These are phyloP conservation scores for Rhodotorula paludigena DNA, from an alignment of 768 basidiomycete genomes.

Conservation along the genomic window DNA sequence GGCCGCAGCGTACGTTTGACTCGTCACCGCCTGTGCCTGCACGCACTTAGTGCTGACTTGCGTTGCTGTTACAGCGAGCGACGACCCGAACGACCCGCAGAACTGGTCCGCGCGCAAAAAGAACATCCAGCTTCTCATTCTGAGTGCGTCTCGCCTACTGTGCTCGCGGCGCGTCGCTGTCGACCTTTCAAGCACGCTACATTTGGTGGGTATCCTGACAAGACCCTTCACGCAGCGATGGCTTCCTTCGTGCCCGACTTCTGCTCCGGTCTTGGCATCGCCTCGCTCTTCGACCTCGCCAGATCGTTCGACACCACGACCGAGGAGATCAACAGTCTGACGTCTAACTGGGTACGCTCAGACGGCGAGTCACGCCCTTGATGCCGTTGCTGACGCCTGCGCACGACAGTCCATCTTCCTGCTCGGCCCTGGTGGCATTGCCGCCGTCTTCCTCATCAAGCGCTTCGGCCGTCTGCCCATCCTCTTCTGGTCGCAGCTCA, in stretches of 20 bases:
- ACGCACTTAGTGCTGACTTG: too few relatives aligned
- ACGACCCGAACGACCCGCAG: constrained; percentile 62
- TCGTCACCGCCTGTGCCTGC: not conserved
- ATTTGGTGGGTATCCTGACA: not conserved
- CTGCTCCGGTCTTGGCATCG: constrained; percentile 63
- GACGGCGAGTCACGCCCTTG: constrained; percentile 49
- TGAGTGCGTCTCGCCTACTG: constrained; percentile 41
- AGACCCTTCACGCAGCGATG: constrained; percentile 47
- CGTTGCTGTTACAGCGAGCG: constrained; percentile 50
- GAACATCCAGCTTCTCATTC: constrained; percentile 53
- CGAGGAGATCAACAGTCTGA: constrained; percentile 60
- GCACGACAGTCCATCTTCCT: constrained; percentile 35
- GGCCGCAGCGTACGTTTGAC: constrained; percentile 54
- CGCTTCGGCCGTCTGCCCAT: constrained; percentile 63
- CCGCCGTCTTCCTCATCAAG: constrained; percentile 62
- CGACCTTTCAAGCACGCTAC: too few relatives aligned
- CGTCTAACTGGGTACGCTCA: constrained; percentile 51
- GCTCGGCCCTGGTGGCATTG: constrained; percentile 59
- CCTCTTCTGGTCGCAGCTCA: constrained; percentile 67
- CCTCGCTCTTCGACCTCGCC: constrained; percentile 60
- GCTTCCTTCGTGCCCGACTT: constrained; percentile 67
- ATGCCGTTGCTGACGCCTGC: constrained; percentile 8
- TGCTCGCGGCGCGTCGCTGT: too few relatives aligned
- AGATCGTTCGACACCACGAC: constrained; percentile 57
- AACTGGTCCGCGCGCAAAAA: constrained; percentile 46